Evolutionary conservation across 2,329 filamentous ascomycete species (phyloP), one percentile per base, ranked within the genome.

Genomic region (Scedosporium boydii): DNA sequence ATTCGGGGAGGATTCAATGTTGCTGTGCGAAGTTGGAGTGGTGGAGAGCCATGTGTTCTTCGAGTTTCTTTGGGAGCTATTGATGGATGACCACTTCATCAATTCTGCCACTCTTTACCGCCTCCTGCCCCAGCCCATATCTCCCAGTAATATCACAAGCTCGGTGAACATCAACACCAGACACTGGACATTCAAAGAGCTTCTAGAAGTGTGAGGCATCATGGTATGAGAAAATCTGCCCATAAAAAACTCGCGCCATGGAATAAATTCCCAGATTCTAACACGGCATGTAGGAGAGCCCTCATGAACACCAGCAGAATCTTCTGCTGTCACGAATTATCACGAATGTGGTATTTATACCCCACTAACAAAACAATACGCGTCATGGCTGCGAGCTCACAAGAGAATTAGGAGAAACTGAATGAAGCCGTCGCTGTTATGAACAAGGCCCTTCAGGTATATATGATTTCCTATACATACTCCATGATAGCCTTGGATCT

Each of bases 261-360:
- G 10, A 48, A 4, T 23, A 55, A 27, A 27, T 27, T 23, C 14
- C 48, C 3, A 9, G 6, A 23, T 55, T 23, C 21, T 55, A 27
- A 55, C 12, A 55, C 5, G 12, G 3, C 6, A 23, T 55, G 12
- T 48, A 88, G 93, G 95, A 99, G 76, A 96, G 91, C 70, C 95
- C 95, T 46, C 95, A 99, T 72, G 95, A 98, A 74, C 93, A 98
- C 69, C 95, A 98, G 80, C 93, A 99, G 81, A 96, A 89, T 71
- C 82, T 96, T 61, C 82, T 99, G 69, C 84, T 98, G 56, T 95
- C 91, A 23, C 91, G 95, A 65, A 97, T 99, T 77, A 96, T 97
- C 77, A 95, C 88, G 72, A 99, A 99, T 72, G 93, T 98, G 71
- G 93, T 98, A 83, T 72, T 90, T 80, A 21, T 23, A 58, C 60